A percentile compares a stretch with the other conserved stretches of the same genome.
These are phyloP conservation scores for Sarocladiaceae sp. DNA, from an alignment of 2,329 filamentous ascomycete genomes.

Conservation along the genomic window DNA sequence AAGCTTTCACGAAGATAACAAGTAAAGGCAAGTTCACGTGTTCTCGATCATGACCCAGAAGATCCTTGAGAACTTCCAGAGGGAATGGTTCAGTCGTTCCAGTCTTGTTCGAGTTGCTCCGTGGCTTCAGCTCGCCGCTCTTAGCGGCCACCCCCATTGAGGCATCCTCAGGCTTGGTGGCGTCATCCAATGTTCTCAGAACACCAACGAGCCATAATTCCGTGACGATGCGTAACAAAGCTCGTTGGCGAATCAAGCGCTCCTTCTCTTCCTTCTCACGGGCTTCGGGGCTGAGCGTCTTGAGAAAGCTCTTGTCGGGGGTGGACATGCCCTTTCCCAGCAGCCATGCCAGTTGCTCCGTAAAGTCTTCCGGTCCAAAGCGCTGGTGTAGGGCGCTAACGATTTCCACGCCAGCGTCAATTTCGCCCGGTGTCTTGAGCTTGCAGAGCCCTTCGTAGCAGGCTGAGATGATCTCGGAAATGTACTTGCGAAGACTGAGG, in stretches of 20 bases:
- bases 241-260: slow-evolving; percentile 74
- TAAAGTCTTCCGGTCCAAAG: slow-evolving; percentile 86
- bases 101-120: slow-evolving; percentile 47
- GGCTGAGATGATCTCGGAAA: slow-evolving; percentile 93
- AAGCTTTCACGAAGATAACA: slow-evolving; percentile 92
- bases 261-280: slow-evolving; percentile 96
- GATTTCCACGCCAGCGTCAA: slow-evolving; percentile 86
- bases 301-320: slow-evolving; percentile 78
- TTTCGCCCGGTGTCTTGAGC: slow-evolving; percentile 85
- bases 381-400: slow-evolving; percentile 93
- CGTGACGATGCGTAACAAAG: slow-evolving; percentile 82
- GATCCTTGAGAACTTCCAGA: slow-evolving; percentile 93
- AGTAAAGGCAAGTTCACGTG: slow-evolving; percentile 86
- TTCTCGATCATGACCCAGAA: slow-evolving; percentile 88
- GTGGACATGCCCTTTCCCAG: slow-evolving; percentile 86
- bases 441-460: slow-evolving; percentile 92
- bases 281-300: slow-evolving; percentile 70
- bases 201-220: slow-evolving; percentile 94
- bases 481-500: slow-evolving; percentile 89
- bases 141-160: slow-evolving; percentile 58
- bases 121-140: slow-evolving; percentile 51
- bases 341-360: slow-evolving; percentile 85
- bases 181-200: slow-evolving; percentile 70
- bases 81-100: slow-evolving; percentile 85
- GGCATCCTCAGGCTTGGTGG: slow-evolving; percentile 55